A percentile compares a stretch with the other conserved stretches of the same genome.
phyloP scores from a whole-genome alignment of 2,329 filamentous ascomycete genomes.

The Colletotrichum horii region DNA sequence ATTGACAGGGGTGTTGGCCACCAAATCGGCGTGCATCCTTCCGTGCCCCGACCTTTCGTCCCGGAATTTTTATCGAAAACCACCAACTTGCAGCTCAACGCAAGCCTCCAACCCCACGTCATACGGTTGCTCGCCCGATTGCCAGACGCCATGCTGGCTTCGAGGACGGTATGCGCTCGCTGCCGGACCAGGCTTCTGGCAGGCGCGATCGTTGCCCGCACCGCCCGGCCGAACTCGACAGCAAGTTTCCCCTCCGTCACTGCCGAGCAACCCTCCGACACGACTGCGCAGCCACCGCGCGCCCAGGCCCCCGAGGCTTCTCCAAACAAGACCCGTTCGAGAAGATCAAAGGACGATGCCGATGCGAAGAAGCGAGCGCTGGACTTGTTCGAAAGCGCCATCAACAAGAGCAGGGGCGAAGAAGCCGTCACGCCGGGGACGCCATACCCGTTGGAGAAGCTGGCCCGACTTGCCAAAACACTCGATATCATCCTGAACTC shows the following conservation, averaged over 20 bases:
- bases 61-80: not conserved
- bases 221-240: constrained; percentile 14
- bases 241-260: not conserved
- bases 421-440: not conserved
- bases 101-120: not conserved
- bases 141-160: constrained; percentile 34
- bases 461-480: not conserved
- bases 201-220: not conserved
- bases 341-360: not conserved
- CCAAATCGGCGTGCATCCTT: constrained; percentile 5
- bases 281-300: not conserved
- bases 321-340: not conserved
- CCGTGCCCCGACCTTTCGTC: not conserved
- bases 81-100: not conserved
- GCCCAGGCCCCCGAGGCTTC: not conserved
- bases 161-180: constrained; percentile 38
- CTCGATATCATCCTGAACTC: not conserved
- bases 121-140: not conserved
- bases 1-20: not conserved
- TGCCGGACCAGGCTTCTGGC: constrained; percentile 28
- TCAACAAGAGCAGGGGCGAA: not conserved
- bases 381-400: constrained; percentile 21
- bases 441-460: not conserved
- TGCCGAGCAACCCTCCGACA: not conserved
- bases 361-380: constrained; percentile 1